Conservation (phyloP, 192 early-diverging fungal species). For the Backusella psychrophila region DNA sequence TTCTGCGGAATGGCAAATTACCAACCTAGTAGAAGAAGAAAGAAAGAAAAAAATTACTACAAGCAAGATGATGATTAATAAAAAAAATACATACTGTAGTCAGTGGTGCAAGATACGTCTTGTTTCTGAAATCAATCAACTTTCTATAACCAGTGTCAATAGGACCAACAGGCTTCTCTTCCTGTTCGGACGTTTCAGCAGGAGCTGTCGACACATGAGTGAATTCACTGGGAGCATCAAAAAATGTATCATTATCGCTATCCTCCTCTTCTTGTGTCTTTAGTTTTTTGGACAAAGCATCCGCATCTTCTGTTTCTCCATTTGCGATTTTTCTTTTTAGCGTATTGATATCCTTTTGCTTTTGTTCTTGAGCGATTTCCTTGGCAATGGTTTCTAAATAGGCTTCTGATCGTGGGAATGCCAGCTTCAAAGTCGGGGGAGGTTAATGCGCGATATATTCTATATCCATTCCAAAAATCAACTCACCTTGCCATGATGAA, state of each 20-base stretch:
- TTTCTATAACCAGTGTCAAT: slow-evolving; percentile 28
- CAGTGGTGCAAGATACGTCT: slow-evolving; percentile 91
- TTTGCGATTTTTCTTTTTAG: slow-evolving; percentile 13
- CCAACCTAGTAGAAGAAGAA: slow-evolving; percentile 47
- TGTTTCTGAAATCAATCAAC: slow-evolving; percentile 71
- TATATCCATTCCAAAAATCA: neutral
- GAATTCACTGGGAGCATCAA: neutral
- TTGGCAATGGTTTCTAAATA: slow-evolving; percentile 33
- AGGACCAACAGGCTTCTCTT: slow-evolving; percentile 37
- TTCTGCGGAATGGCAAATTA: slow-evolving; percentile 92
- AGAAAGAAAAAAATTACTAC: neutral
- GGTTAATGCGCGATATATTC: neutral
- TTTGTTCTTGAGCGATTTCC: slow-evolving; percentile 24
- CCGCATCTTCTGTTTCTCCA: neutral
- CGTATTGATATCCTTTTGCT: slow-evolving; percentile 18
- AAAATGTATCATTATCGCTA: neutral
- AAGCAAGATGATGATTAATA: neutral
- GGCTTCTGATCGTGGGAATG: slow-evolving; percentile 36
- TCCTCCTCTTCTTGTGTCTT: neutral
- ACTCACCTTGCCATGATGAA: slow-evolving; percentile 12
- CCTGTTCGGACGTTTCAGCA: slow-evolving; percentile 7
- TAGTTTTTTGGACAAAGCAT: slow-evolving; percentile 1
- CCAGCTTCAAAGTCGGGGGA: slow-evolving; percentile 34
- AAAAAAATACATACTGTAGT: slow-evolving; percentile 70
- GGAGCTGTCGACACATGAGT: neutral